Percentiles rank a stretch among this genome's conserved stretches.
phyloP scores from a whole-genome alignment of 495 filamentous ascomycete genomes.

The Penicillium coffeae region DNA sequence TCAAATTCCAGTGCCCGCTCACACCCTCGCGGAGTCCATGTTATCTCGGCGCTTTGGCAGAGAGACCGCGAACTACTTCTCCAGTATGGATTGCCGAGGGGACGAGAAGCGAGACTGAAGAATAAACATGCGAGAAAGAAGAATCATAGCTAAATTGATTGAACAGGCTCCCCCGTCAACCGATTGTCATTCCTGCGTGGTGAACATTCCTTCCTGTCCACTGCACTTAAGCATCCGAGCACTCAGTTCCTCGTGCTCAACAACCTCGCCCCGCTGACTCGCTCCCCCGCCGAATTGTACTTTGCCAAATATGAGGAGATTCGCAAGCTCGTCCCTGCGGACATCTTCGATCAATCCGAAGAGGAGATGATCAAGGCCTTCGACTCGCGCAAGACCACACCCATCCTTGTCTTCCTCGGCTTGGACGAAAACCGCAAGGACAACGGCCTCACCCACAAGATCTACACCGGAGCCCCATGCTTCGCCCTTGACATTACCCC shows the following conservation, averaged over 20 bases:
- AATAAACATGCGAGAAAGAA: constrained; percentile 1
- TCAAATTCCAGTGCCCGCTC: constrained; percentile 52
- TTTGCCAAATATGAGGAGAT: constrained; percentile 63
- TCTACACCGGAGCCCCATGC: constrained; percentile 72
- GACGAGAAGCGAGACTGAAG: background rate
- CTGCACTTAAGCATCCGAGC: constrained; percentile 66
- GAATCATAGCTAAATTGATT: constrained; percentile 7
- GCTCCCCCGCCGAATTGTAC: constrained; percentile 51
- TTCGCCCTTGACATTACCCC: constrained; percentile 91
- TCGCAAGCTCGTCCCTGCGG: constrained; percentile 61
- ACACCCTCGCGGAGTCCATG: constrained; percentile 73
- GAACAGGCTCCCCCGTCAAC: constrained; percentile 64
- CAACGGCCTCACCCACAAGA: constrained; percentile 48
- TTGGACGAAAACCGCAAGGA: constrained; percentile 65
- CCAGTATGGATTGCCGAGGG: constrained; percentile 48
- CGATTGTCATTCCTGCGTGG: constrained; percentile 81
- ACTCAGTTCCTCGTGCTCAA: constrained; percentile 75
- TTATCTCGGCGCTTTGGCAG: constrained; percentile 81
- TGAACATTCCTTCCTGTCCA: constrained; percentile 73
- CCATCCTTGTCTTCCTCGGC: constrained; percentile 80
- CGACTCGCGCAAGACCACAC: constrained; percentile 63
- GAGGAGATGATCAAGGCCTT: constrained; percentile 67
- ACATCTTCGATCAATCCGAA: constrained; percentile 69
- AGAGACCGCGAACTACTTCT: constrained; percentile 94
- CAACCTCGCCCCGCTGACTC: constrained; percentile 70